A percentile compares a stretch with the other conserved stretches of the same genome.
phyloP scores from a whole-genome alignment of 148 eudicot genomes.

The Rhododendron griersonianum region DNA sequence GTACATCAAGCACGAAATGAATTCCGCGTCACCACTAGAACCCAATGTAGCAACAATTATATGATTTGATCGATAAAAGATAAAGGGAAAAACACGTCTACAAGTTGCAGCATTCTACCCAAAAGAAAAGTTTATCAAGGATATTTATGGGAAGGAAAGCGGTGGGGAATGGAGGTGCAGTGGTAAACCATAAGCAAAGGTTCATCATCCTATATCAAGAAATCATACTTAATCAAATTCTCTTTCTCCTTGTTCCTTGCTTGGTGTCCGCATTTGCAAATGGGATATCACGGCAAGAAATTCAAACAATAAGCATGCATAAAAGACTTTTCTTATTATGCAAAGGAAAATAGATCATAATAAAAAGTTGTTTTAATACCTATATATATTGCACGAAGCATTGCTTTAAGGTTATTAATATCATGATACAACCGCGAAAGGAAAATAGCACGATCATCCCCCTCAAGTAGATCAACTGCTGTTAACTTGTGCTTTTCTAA shows the following conservation, averaged over 20 bases:
- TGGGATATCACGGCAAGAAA: not conserved
- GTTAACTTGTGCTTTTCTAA: slow-evolving; percentile 77
- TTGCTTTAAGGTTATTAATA: slow-evolving; percentile 84
- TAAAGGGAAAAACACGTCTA: not conserved
- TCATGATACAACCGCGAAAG: slow-evolving; percentile 63
- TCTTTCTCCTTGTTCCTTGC: not conserved
- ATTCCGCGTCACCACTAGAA: not conserved
- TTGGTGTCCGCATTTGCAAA: not conserved
- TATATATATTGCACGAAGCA: slow-evolving; percentile 93
- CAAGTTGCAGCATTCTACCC: not conserved
- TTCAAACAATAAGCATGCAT: not conserved
- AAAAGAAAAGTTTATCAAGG: not conserved
- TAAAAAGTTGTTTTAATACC: slow-evolving; percentile 34
- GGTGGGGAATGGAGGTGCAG: not conserved
- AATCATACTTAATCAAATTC: not conserved
- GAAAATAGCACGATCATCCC: slow-evolving; percentile 68
- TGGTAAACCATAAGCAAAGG: not conserved
- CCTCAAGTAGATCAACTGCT: slow-evolving; percentile 67
- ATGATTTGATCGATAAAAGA: not conserved
- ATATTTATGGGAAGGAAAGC: not conserved
- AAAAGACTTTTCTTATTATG: not conserved
- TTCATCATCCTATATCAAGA: not conserved
- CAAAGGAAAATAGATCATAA: not conserved
- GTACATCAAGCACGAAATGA: slow-evolving; percentile 4
- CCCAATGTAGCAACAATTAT: not conserved